Base-by-base conservation (phyloP, 73 alveolate species). In the Blepharisma japonicum region DNA sequence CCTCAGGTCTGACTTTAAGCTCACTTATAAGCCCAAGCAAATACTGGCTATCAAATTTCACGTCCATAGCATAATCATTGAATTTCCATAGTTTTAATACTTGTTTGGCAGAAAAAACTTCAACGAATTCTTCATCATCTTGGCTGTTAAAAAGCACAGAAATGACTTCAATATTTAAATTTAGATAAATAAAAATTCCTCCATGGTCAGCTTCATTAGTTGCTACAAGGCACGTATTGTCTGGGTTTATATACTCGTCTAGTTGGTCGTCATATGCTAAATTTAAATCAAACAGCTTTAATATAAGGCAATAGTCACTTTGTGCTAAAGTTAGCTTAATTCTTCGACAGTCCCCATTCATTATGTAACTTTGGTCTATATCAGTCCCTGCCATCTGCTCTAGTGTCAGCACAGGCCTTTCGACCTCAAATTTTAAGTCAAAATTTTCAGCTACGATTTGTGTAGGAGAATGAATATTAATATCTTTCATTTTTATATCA, bases 11-110 rank as follows among this genome's bases (percentile, higher is more conserved):
- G 2, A 61, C 74, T 20, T n/a, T 9, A 9, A 9, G 14, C 47
- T 61, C 74, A 8, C 49, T 11, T 18, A 61, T 61, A 61, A 61
- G 74, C 74, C 74, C 74, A 1, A 61, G 39, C 14, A 25, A n/a
- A 20, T 61, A 14, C 5, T n/a, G 46, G 46, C 50, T 25, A 14
- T 61, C 23, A 20, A 61, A 39, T 20, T 61, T 14, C 14, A 61
- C 14, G 14, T 14, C 38, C 11, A 61, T 61, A 1, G 74, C 23
- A 8, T n/a, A 14, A 39, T 61, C 74, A 39, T 61, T 61, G 11
- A 20, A 61, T 25, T 61, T 61, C n/a, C 18, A 8, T 14, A 61
- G 14, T 14, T 61, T 25, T 18, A 61, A 8, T 14, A 11, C 18
- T 8, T 25, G 14, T 61, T 14, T 18, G 2, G 23, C 14, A 61